phyloP scores from a whole-genome alignment of 2,329 filamentous ascomycete species.

The Trichoderma sp. region DNA sequence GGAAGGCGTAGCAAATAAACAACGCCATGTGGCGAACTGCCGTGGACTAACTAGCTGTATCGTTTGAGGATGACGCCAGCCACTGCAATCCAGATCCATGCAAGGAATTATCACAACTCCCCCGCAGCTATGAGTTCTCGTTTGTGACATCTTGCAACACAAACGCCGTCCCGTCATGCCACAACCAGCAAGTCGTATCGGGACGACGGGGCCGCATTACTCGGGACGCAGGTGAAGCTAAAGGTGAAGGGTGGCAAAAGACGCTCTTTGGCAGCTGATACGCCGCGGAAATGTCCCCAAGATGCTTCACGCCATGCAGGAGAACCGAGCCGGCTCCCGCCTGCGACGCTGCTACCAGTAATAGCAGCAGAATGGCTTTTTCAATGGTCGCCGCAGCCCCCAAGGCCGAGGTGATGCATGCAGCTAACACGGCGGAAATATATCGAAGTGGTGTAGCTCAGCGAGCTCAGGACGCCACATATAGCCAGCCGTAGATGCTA shows the following conservation, averaged over 20 bases:
- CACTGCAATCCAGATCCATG: slow-evolving; percentile 17
- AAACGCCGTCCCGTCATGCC: background rate
- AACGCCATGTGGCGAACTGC: slow-evolving; percentile 25
- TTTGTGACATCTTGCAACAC: background rate
- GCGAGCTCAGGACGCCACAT: slow-evolving; percentile 4
- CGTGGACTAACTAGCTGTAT: slow-evolving; percentile 17
- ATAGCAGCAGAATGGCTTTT: background rate
- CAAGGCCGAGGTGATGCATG: slow-evolving; percentile 1
- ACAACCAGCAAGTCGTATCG: background rate
- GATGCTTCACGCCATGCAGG: background rate
- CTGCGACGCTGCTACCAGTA: background rate
- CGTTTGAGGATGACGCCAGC: slow-evolving; percentile 23
- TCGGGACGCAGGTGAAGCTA: background rate
- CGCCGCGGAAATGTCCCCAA: slow-evolving; percentile 1
- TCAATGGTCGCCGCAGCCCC: background rate
- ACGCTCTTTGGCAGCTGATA: background rate
- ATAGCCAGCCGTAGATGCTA: slow-evolving; percentile 4
- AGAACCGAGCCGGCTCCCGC: slow-evolving; percentile 3
- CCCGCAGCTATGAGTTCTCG: slow-evolving; percentile 1
- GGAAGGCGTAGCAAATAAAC: background rate
- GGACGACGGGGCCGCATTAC: background rate
- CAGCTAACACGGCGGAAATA: background rate
- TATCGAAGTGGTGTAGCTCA: slow-evolving; percentile 6
- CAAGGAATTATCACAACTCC: background rate
- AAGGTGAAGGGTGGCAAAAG: background rate